Evolutionary conservation across 2,329 filamentous ascomycete genomes (phyloP), one percentile per base, ranked within the genome.

Genomic region (Capronia americana): DNA sequence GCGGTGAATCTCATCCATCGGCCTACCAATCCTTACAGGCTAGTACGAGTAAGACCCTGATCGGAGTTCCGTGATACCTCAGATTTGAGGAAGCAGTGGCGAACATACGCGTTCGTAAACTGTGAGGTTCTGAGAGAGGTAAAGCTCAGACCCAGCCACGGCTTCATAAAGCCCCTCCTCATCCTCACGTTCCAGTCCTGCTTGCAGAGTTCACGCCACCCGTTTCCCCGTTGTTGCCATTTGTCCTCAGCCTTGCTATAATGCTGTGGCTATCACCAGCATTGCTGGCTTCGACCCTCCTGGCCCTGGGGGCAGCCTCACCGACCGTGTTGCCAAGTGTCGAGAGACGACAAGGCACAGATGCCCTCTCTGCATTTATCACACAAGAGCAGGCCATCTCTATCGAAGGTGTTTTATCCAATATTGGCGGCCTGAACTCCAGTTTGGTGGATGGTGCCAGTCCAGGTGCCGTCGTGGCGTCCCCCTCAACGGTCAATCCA

Each of bases 381-480:
- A 71, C 78, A 1, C 72, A 73, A 3, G 81, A 87, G 73, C 80
- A 78, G 48, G 74, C 77, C 0, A 77, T 84, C 68, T 82, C 86
- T 8, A 77, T 87, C n/a, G 80, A 86, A 68, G 82, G 84, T 24
- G 78, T 84, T 14, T 74, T 87, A 50, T 80, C 83, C 72, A 88
- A 88, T 71, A 85, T 87, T 63, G 86, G 86, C 6, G 73, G 84
- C 1, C 59, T 64, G 14, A 75, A 81, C 74, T 85, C 85, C 20
- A 78, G 78, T 5, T 79, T 80, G 62, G 84, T 80, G 7, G 69
- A 76, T 24, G 85, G 85, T 34, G 84, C 83, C 20, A 77, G 74
- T 51, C 76, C 82, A 2, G 85, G 86, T 32, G 79, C 85, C 63
- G 81, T 88, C 10, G 76, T 87, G 63, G 86, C 86, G 1, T 86